Evolutionary conservation across 768 basidiomycete genomes (phyloP), one percentile per base, ranked within the genome.

Genomic region (Gloeostereum incarnatum): DNA sequence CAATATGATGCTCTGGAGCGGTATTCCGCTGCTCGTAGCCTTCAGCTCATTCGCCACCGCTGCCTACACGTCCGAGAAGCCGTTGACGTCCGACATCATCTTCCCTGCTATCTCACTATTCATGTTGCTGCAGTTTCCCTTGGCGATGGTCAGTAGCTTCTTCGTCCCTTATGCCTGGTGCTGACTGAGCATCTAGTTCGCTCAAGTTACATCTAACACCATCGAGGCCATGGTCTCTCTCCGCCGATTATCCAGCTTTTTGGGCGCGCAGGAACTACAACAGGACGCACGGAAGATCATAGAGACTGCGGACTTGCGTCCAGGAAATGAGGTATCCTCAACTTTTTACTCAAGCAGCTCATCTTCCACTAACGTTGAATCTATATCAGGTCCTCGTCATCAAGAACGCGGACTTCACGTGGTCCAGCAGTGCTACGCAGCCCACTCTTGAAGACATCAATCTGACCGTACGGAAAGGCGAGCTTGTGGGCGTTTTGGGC

Each of bases 61-160:
- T 5, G 78, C 86, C 0, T 49, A 66, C 13, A 69, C 71, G 1
- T 77, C 78, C 3, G 56, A 69, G 1, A 68, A 55, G 20, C 87
- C 91, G 3, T 58, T 98, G 1, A 97, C 94, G 0, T 75, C 84
- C 0, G 92, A 96, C 45, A 63, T 90, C 36, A 93, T 97, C 45
- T 98, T 98, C 71, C 94, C 94, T n/a, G 80, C 88, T 0, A 91
- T 98, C 44, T 82, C 88, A 0, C 61, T 93, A 21, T 93, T 91
- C 62, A 81, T 87, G 76, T 65, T 94, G 0, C 63, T 94, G 21
- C 78, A 82, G 41, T 92, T 92, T 60, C 90, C 90, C 1, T 64
- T 93, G 17, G 83, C 75, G 2, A 85, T 89, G 84, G 82, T 83
- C 53, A 26, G 65, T 53, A 4, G 16, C 24, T 39, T 9, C 29